Conservation (phyloP, 2,329 filamentous ascomycete genomes). For the Sporothrix brasiliensis region DNA sequence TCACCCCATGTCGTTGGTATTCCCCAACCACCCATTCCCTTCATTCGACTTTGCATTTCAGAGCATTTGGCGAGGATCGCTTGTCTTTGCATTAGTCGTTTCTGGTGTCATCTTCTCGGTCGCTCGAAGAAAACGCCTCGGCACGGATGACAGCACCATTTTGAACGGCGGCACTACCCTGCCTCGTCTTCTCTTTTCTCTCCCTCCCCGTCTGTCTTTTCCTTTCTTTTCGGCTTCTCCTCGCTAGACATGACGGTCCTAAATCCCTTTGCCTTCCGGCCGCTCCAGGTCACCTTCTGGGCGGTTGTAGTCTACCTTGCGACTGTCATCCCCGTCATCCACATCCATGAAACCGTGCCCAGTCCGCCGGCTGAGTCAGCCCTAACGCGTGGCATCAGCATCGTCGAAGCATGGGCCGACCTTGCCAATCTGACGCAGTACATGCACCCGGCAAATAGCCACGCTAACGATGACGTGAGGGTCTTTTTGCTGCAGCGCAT, state of each 20-base stretch:
- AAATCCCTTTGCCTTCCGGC: slow-evolving; percentile 75
- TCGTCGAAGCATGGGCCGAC: slow-evolving; percentile 85
- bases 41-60: not conserved
- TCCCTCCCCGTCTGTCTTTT: not conserved
- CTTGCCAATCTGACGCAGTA: slow-evolving; percentile 71
- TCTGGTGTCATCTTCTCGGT: not conserved
- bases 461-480: slow-evolving; percentile 77
- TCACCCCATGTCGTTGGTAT: not conserved
- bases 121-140: not conserved
- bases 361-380: slow-evolving; percentile 56
- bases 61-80: slow-evolving; percentile 8
- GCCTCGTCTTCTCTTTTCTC: not conserved
- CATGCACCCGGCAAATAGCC: slow-evolving; percentile 89
- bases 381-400: slow-evolving; percentile 67
- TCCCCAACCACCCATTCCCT: not conserved
- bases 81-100: slow-evolving; percentile 2
- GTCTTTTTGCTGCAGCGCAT: slow-evolving; percentile 74
- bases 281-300: slow-evolving; percentile 79
- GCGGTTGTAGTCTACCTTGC: slow-evolving; percentile 75
- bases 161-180: slow-evolving; percentile 10
- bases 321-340: slow-evolving; percentile 70
- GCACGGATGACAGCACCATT: slow-evolving; percentile 14
- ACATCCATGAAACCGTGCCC: slow-evolving; percentile 77
- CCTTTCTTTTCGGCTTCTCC: not conserved
- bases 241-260: slow-evolving; percentile 29